phyloP scores from a whole-genome alignment of 2,329 filamentous ascomycete species.

The Scedosporium boydii region DNA sequence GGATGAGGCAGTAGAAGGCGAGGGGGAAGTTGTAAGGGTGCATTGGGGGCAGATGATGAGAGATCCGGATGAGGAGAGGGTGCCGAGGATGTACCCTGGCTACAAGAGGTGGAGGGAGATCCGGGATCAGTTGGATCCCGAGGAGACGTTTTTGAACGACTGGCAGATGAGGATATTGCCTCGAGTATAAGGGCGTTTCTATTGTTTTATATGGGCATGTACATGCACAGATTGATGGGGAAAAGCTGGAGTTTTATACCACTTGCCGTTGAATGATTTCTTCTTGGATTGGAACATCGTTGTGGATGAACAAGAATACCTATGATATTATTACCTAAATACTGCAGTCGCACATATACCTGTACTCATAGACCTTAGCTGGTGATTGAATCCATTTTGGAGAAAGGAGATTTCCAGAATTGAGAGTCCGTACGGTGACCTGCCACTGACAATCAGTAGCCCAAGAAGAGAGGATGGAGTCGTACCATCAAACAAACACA shows the following conservation, averaged over 20 bases:
- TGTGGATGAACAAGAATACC: too few relatives aligned
- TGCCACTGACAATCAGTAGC: too few relatives aligned
- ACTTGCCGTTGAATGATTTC: background rate
- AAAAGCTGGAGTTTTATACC: background rate
- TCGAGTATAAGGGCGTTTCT: background rate
- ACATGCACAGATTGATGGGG: background rate
- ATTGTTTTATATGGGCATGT: background rate
- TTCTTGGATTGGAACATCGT: too few relatives aligned
- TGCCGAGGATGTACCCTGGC: background rate
- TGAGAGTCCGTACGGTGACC: too few relatives aligned
- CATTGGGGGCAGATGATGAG: constrained; percentile 8
- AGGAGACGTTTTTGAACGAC: constrained; percentile 2
- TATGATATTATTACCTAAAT: too few relatives aligned
- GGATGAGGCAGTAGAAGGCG: background rate
- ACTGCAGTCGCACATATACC: too few relatives aligned
- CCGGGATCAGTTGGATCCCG: constrained; percentile 4
- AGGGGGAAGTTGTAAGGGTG: background rate
- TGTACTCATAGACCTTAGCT: too few relatives aligned
- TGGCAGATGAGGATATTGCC: constrained; percentile 4
- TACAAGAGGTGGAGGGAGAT: constrained; percentile 5
- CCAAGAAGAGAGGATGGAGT: too few relatives aligned
- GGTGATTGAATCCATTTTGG: too few relatives aligned
- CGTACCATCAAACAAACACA: too few relatives aligned
- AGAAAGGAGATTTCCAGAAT: too few relatives aligned
- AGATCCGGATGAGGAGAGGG: constrained; percentile 1